phyloP scores from a whole-genome alignment of 106 monocot species.

The Phalaenopsis equestris region DNA sequence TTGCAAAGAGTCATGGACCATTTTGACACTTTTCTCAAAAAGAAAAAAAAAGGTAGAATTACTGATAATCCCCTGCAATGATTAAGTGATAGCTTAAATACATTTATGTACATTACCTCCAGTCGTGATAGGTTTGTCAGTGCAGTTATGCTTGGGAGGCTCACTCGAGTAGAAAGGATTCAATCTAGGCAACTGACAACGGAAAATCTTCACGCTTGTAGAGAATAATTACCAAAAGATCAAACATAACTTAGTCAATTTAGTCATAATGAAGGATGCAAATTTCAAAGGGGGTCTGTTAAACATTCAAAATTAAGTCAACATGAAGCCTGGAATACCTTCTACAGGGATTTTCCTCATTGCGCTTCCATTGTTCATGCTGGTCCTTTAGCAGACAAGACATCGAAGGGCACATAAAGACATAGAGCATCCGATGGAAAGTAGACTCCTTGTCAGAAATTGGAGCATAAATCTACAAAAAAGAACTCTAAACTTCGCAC shows the following conservation, averaged over 20 bases:
- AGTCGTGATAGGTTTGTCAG: conserved; percentile 31
- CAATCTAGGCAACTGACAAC: conserved; percentile 62
- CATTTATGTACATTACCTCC: conserved; percentile 44
- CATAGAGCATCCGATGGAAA: conserved; percentile 77
- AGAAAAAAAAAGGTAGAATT: background rate
- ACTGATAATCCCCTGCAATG: background rate
- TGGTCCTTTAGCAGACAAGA: conserved; percentile 72
- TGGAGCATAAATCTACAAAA: conserved; percentile 68
- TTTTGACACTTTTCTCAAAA: background rate
- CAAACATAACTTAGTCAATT: conserved; percentile 2
- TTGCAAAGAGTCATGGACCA: background rate
- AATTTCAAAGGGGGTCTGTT: background rate
- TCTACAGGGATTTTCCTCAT: conserved; percentile 34
- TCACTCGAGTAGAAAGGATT: conserved; percentile 76
- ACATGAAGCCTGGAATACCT: conserved; percentile 32
- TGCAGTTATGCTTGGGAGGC: conserved; percentile 47
- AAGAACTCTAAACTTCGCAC: background rate
- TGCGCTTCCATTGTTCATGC: conserved; percentile 82
- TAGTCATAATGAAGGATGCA: background rate
- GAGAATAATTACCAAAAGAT: conserved; percentile 5
- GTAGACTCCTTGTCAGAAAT: conserved; percentile 50
- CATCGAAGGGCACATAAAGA: conserved; percentile 95
- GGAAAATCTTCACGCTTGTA: conserved; percentile 83
- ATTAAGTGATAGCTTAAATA: background rate
- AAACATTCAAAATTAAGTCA: conserved; percentile 1